These are phyloP conservation scores for Tuber umbilicatum DNA, from an alignment of 495 filamentous ascomycete genomes.

Conservation along the genomic window DNA sequence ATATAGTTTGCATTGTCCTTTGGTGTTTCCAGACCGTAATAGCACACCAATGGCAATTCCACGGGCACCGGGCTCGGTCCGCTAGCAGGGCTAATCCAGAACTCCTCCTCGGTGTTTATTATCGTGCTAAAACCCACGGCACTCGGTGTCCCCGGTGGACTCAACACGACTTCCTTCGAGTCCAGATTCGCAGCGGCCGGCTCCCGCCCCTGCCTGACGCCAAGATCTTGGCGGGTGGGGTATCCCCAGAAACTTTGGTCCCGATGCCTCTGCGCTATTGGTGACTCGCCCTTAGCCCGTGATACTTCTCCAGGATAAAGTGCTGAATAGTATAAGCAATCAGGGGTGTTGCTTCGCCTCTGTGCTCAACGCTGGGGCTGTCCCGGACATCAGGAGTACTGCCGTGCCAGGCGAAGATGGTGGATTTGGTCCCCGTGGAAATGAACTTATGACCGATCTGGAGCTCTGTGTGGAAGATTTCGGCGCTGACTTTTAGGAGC, in stretches of 20 bases:
- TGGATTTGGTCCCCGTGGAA: slow-evolving; percentile 74
- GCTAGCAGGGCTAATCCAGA: slow-evolving; percentile 83
- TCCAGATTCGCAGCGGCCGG: slow-evolving; percentile 83
- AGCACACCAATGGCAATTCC: slow-evolving; percentile 88
- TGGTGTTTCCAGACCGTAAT: slow-evolving; percentile 67
- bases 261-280: slow-evolving; percentile 60
- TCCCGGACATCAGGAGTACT: slow-evolving; percentile 70
- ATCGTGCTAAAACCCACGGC: slow-evolving; percentile 75
- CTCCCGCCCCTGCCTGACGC: slow-evolving; percentile 64
- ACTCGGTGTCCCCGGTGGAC: slow-evolving; percentile 74
- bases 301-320: slow-evolving; percentile 66
- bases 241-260: slow-evolving; percentile 74
- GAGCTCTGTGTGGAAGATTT: slow-evolving; percentile 94
- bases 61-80: slow-evolving; percentile 81
- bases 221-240: slow-evolving; percentile 71
- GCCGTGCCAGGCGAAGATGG: slow-evolving; percentile 86
- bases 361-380: slow-evolving; percentile 59
- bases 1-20: slow-evolving; percentile 67
- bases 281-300: slow-evolving; percentile 48
- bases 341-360: slow-evolving; percentile 79
- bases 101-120: slow-evolving; percentile 84
- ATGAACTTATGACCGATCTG: slow-evolving; percentile 71
- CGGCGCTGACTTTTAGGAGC: slow-evolving; percentile 75
- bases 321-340: slow-evolving; percentile 77
- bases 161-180: slow-evolving; percentile 76